Evolutionary conservation across 2,329 filamentous ascomycete species (phyloP).

Genomic region (Penicillium sp.): DNA sequence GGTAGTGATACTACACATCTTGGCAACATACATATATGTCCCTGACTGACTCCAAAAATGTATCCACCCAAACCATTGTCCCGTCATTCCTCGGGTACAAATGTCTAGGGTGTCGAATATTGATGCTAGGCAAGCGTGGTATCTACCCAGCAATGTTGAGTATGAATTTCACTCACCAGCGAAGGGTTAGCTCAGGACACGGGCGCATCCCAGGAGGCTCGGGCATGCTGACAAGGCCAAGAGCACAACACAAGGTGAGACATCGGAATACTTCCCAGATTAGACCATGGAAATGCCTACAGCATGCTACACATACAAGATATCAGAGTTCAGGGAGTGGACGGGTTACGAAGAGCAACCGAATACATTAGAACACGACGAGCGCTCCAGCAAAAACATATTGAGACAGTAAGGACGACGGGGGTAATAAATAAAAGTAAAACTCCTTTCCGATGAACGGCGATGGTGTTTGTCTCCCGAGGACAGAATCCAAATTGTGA

Average conservation of each 20-base stretch:
- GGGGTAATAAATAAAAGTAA: constrained; percentile 19
- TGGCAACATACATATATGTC: background rate
- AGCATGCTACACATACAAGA: background rate
- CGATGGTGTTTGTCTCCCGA: constrained; percentile 14
- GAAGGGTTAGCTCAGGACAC: background rate
- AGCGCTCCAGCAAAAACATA: constrained; percentile 18
- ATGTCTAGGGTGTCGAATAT: background rate
- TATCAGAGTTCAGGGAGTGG: background rate
- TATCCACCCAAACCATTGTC: background rate
- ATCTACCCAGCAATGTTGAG: background rate
- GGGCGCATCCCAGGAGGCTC: background rate
- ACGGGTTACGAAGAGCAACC: constrained; percentile 18
- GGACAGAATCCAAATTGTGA: constrained; percentile 25
- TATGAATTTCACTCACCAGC: background rate
- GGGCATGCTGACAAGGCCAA: background rate
- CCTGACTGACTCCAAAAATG: background rate
- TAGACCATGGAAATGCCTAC: background rate
- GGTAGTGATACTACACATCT: background rate
- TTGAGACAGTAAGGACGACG: constrained; percentile 14
- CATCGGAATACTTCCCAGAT: background rate
- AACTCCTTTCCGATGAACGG: constrained; percentile 23
- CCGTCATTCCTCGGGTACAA: background rate
- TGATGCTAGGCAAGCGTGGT: background rate
- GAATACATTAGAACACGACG: constrained; percentile 21
- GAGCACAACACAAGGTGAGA: background rate